Percentiles rank a stretch among this genome's conserved stretches.
Evolutionary conservation across 2,329 filamentous ascomycete species (phyloP).

Genomic region (Lachnellula suecica): DNA sequence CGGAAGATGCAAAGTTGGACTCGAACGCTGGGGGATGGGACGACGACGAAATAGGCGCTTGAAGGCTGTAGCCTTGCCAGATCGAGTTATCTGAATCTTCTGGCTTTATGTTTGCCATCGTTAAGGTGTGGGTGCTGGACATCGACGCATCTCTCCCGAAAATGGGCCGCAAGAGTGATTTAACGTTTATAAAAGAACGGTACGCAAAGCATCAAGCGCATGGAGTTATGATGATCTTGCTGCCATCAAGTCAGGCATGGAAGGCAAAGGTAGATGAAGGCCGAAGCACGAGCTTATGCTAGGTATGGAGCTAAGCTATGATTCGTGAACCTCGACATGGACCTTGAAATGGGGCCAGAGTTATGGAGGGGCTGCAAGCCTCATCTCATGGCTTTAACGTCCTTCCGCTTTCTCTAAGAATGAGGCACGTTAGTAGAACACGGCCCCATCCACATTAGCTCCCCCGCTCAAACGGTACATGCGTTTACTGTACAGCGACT

Average conservation of each 20-base stretch:
- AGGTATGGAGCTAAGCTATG: constrained; percentile 28
- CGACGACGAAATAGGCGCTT: constrained; percentile 21
- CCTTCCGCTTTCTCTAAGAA: constrained; percentile 24
- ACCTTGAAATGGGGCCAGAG: constrained; percentile 26
- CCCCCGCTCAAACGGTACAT: constrained; percentile 20
- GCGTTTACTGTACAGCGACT: constrained; percentile 16
- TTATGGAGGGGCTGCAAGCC: constrained; percentile 23
- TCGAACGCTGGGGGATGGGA: constrained; percentile 28
- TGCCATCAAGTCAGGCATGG: constrained; percentile 23
- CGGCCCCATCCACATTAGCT: constrained; percentile 11
- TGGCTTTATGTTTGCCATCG: constrained; percentile 34
- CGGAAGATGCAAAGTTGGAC: constrained; percentile 23
- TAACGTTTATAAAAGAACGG: constrained; percentile 17
- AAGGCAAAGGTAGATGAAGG: constrained; percentile 26
- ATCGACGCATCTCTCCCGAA: constrained; percentile 27
- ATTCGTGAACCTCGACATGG: constrained; percentile 28
- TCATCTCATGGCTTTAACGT: constrained; percentile 29
- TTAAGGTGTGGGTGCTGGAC: constrained; percentile 32
- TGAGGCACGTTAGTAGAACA: constrained; percentile 7
- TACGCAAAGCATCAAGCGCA: constrained; percentile 17
- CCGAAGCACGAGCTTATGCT: constrained; percentile 29
- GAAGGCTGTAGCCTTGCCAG: constrained; percentile 33
- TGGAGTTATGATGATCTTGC: constrained; percentile 23
- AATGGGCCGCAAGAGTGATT: constrained; percentile 10
- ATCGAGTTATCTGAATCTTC: constrained; percentile 31